Percentiles rank a stretch among this genome's conserved stretches.
Evolutionary conservation across 495 filamentous ascomycete species (phyloP).

Genomic region (Schizothecium vesticola): DNA sequence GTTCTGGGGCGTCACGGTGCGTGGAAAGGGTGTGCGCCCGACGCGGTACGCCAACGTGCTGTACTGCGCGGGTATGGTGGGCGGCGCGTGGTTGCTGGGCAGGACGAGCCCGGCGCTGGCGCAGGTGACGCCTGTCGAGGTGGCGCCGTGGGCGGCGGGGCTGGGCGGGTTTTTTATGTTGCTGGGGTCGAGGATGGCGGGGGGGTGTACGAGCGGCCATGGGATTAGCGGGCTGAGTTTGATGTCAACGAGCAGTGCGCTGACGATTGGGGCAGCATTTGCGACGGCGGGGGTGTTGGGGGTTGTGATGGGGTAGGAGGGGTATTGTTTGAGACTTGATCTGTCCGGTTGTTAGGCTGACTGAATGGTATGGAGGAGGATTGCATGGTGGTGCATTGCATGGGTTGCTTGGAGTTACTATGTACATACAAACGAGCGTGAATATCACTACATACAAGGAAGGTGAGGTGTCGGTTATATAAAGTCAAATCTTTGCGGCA

Average conservation of each 20-base stretch:
- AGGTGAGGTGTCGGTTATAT: background rate
- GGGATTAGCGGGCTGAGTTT: conserved; percentile 52
- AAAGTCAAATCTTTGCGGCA: background rate
- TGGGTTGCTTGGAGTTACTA: background rate
- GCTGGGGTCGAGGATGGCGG: conserved; percentile 49
- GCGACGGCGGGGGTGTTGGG: conserved; percentile 34
- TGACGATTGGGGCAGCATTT: conserved; percentile 49
- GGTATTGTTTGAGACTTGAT: no score
- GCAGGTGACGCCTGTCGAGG: conserved; percentile 15
- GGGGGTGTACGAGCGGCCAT: conserved; percentile 56
- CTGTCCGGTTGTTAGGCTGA: background rate
- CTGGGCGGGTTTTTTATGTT: conserved; percentile 48
- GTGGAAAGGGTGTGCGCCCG: conserved; percentile 13
- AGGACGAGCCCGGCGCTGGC: conserved; percentile 23
- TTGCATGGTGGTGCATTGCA: background rate
- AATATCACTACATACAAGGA: background rate
- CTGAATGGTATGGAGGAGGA: no score
- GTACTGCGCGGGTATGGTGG: conserved; percentile 41
- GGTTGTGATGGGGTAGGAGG: conserved; percentile 12
- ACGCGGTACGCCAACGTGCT: conserved; percentile 32
- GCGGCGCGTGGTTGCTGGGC: conserved; percentile 35
- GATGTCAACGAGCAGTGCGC: conserved; percentile 46
- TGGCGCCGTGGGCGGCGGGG: conserved; percentile 30
- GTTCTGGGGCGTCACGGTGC: conserved; percentile 32
- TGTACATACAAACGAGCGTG: background rate